Percentiles rank a stretch among this genome's conserved stretches.
Evolutionary conservation across 768 basidiomycete genomes (phyloP).

Genomic region (Ramaria rubella): DNA sequence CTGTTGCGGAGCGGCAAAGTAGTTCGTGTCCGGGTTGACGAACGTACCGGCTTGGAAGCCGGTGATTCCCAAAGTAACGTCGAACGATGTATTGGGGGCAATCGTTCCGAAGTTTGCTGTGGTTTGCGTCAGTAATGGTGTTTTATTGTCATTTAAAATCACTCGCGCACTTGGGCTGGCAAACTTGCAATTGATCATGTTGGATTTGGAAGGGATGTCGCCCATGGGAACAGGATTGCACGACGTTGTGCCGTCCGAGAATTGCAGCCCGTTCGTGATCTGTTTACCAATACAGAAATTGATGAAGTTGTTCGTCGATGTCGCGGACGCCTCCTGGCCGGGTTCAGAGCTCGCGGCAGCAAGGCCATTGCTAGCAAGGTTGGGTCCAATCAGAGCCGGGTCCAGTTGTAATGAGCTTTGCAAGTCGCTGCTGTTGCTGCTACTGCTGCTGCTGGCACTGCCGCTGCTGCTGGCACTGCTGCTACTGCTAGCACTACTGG

Average conservation of each 20-base stretch:
- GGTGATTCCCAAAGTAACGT: constrained; percentile 41
- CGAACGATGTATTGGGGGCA: constrained; percentile 41
- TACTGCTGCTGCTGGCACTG: not conserved
- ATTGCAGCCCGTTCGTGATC: constrained; percentile 8
- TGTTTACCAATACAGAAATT: constrained; percentile 13
- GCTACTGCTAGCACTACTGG: no score
- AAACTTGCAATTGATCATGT: constrained; percentile 8
- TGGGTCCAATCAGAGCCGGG: constrained; percentile 44
- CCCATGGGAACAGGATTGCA: constrained; percentile 8
- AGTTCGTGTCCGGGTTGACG: constrained; percentile 46
- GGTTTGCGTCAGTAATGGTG: constrained; percentile 26
- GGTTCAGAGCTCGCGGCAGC: constrained; percentile 38
- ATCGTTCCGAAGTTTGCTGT: constrained; percentile 47
- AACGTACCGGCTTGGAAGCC: constrained; percentile 49
- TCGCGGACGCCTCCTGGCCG: constrained; percentile 32
- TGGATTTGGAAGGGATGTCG: constrained; percentile 2
- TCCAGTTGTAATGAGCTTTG: constrained; percentile 43
- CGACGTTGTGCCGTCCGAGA: constrained; percentile 26
- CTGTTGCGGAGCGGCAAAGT: constrained; percentile 53
- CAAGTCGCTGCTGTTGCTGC: constrained; percentile 22
- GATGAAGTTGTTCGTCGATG: constrained; percentile 5
- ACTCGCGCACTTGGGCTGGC: constrained; percentile 25
- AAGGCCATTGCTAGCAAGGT: constrained; percentile 49
- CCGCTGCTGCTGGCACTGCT: not conserved
- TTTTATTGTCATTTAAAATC: not conserved